Percentiles rank a stretch among this genome's conserved stretches.
These are phyloP conservation scores for Cryphonectria parasitica DNA, from an alignment of 2,329 filamentous ascomycete genomes.

Conservation along the genomic window DNA sequence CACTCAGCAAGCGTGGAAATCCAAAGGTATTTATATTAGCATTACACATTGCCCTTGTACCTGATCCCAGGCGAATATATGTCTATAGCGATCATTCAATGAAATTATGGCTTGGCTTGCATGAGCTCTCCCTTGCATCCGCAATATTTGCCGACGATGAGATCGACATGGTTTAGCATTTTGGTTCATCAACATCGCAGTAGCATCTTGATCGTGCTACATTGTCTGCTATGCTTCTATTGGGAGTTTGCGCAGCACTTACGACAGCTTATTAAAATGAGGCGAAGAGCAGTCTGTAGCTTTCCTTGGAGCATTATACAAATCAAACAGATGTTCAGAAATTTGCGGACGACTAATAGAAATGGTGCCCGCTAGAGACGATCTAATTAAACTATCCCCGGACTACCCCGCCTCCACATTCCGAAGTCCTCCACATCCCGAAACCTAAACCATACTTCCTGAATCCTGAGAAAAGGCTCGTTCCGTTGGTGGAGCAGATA, in stretches of 20 bases:
- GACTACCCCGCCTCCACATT: background rate
- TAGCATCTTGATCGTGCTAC: background rate
- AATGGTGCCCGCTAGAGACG: background rate
- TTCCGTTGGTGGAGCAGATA: too few relatives aligned
- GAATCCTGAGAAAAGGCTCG: too few relatives aligned
- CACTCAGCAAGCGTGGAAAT: background rate
- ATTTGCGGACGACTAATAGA: background rate
- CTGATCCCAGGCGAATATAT: background rate
- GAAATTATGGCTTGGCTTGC: background rate
- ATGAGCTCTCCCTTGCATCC: background rate
- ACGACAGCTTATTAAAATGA: background rate
- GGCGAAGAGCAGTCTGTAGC: too few relatives aligned
- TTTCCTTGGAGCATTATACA: background rate
- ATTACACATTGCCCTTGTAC: background rate
- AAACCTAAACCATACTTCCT: background rate
- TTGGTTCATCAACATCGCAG: background rate
- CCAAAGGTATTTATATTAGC: background rate
- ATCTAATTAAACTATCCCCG: background rate
- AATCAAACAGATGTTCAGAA: background rate
- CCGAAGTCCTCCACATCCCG: background rate
- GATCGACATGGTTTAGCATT: background rate
- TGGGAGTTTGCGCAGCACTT: background rate
- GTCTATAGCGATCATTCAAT: background rate
- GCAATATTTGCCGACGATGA: background rate
- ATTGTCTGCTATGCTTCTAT: background rate